Percentiles rank a stretch among this genome's conserved stretches.
Evolutionary conservation across 768 basidiomycete genomes (phyloP).

Genomic region (Boletus subparvulus): DNA sequence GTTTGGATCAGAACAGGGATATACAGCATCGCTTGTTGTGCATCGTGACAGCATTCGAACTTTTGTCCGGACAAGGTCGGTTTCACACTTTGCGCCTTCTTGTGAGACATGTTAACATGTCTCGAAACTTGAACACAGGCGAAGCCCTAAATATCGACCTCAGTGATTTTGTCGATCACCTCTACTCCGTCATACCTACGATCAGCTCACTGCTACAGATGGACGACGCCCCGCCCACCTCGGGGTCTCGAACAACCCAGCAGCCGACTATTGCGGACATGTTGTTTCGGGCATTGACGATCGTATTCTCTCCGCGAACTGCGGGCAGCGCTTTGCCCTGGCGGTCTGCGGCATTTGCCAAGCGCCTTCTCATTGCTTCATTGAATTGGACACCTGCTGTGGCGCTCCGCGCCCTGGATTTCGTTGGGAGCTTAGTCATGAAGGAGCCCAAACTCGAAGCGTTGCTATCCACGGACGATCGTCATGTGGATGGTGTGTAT

Average conservation of each 20-base stretch:
- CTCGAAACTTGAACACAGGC: conserved; percentile 44
- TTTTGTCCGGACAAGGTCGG: conserved; percentile 91
- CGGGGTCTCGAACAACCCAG: conserved; percentile 28
- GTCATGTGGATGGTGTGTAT: conserved; percentile 81
- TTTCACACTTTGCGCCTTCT: conserved; percentile 6
- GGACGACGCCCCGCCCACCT: conserved; percentile 46
- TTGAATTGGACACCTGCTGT: conserved; percentile 76
- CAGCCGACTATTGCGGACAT: conserved; percentile 56
- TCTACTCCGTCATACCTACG: conserved; percentile 81
- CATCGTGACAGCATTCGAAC: conserved; percentile 95
- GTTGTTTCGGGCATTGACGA: conserved; percentile 81
- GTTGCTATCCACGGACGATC: conserved; percentile 84
- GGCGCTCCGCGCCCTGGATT: conserved; percentile 67
- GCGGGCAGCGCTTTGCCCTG: conserved; percentile 58
- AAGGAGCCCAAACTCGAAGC: conserved; percentile 82
- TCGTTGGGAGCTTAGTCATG: conserved; percentile 68
- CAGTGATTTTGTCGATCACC: conserved; percentile 77
- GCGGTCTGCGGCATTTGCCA: conserved; percentile 89
- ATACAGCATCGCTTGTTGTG: conserved; percentile 71
- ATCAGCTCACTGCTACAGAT: conserved; percentile 66
- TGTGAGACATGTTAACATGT: conserved; percentile 6
- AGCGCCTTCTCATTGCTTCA: conserved; percentile 80
- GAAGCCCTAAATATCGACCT: conserved; percentile 98
- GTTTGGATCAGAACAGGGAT: conserved; percentile 36
- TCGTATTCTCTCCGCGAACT: conserved; percentile 76